These are phyloP conservation scores for Ceriops tagal DNA, from an alignment of 345 rosid species.

Conservation along the genomic window DNA sequence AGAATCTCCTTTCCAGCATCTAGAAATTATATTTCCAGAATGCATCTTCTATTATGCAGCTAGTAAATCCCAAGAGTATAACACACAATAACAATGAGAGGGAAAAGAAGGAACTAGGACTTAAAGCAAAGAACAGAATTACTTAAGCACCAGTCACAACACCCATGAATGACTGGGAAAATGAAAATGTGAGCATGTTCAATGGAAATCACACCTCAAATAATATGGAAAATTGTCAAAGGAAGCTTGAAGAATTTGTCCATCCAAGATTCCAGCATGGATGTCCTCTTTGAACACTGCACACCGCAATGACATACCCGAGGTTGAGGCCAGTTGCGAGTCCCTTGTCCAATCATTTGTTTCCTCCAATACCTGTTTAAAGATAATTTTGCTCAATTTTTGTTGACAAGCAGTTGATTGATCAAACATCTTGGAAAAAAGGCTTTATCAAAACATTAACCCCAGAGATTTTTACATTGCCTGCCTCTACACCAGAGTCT, in stretches of 20 bases:
- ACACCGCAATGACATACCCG: slow-evolving; percentile 50
- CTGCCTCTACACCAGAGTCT: slow-evolving; percentile 59
- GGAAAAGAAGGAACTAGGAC: not conserved
- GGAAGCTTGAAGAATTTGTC: slow-evolving; percentile 60
- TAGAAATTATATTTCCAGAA: not conserved
- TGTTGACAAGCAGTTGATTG: slow-evolving; percentile 54
- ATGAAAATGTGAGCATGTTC: slow-evolving; percentile 2
- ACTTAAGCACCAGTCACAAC: not conserved
- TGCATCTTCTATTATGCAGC: not conserved
- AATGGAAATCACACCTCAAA: slow-evolving; percentile 52
- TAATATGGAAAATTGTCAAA: slow-evolving; percentile 82
- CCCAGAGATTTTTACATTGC: slow-evolving; percentile 66
- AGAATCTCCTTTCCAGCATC: not conserved
- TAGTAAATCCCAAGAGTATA: not conserved
- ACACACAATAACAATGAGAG: not conserved
- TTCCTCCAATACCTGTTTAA: slow-evolving; percentile 77
- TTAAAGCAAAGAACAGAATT: not conserved
- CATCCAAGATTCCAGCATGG: slow-evolving; percentile 75
- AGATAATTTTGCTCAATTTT: slow-evolving; percentile 62
- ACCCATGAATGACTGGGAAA: not conserved
- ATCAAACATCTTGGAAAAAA: slow-evolving; percentile 55
- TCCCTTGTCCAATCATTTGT: slow-evolving; percentile 60
- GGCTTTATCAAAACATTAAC: slow-evolving; percentile 63
- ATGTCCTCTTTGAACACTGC: slow-evolving; percentile 59
- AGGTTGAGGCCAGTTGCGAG: slow-evolving; percentile 57